Evolutionary conservation across 1,284 basidiomycete species (phyloP), one percentile per base, ranked within the genome.

Genomic region (Neonothopanus nambi): DNA sequence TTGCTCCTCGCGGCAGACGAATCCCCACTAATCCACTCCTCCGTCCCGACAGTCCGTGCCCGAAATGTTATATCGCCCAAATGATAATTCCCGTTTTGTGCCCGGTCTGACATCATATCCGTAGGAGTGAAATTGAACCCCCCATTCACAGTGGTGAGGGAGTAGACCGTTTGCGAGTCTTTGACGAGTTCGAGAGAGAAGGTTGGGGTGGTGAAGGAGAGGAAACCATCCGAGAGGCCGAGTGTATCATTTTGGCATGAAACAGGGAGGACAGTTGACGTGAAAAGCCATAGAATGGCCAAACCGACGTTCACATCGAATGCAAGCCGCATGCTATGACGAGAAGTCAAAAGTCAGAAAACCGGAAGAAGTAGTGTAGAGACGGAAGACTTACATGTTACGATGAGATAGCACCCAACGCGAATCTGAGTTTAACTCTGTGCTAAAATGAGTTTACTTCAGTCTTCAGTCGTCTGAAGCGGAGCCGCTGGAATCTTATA

Each of bases 81-180:
- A 61, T 84, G 81, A 60, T 82, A 81, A 57, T 80, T 77, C 2
- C 74, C 70, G 56, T 82, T 76, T 65, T 70, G 18, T 56, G 76
- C 72, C 12, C 80, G 77, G 44, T 71, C 62, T 17, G 71, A 62
- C 78, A 84, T 82, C 60, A 74, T 70, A 62, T 83, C 80, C 0
- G 71, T 67, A 3, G 81, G 80, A 24, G 81, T 74, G 57, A 81
- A 83, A 61, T 84, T 74, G 61, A 82, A 81, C 2, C 49, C 41
- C 20, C 66, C 63, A 24, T 59, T 59, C 20, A 60, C 57, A 5
- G 79, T 72, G 47, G 69, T 73, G 48, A 82, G 63, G 4, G 80
- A 82, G 59, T 79, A 82, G 2, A 81, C 65, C 0, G 79, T 81
- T 64, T 84, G 81, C 0, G 81, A 82, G 58, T 83, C 81, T 57